Conservation (phyloP, 768 basidiomycete genomes). For the Lactarius akahatsu region DNA sequence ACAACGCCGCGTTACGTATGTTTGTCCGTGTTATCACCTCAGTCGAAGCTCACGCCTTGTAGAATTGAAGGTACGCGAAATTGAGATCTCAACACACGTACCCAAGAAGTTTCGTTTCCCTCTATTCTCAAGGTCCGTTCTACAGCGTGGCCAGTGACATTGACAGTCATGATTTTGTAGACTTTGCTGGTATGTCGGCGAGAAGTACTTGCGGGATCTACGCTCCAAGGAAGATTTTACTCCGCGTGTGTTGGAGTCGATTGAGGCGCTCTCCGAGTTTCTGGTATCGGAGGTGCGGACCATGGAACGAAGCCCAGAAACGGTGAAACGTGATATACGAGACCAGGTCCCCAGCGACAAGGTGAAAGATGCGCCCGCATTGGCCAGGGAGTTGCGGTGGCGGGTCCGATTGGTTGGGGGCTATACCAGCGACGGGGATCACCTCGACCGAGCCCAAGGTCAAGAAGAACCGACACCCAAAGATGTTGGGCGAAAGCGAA, state of each 20-base stretch:
- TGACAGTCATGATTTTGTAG: conserved; percentile 39
- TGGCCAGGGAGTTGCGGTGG: conserved; percentile 87
- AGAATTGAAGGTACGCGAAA: conserved; percentile 88
- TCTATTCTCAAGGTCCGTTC: conserved; percentile 32
- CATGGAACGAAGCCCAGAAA: conserved; percentile 69
- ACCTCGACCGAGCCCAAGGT: conserved; percentile 34
- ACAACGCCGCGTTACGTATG: conserved; percentile 83
- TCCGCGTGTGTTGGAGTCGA: conserved; percentile 64
- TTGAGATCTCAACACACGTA: conserved; percentile 90
- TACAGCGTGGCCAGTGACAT: not conserved
- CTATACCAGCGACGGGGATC: conserved; percentile 66
- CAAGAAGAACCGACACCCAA: conserved; percentile 36
- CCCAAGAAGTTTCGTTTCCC: conserved; percentile 56
- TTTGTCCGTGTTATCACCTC: not conserved
- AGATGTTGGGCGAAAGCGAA: conserved; percentile 35
- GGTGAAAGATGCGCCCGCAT: conserved; percentile 75
- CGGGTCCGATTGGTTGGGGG: conserved; percentile 63
- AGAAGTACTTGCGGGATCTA: conserved; percentile 74
- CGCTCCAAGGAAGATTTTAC: conserved; percentile 54
- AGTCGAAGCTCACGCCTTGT: conserved; percentile 23
- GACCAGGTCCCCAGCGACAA: conserved; percentile 81
- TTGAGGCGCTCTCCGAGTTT: conserved; percentile 71
- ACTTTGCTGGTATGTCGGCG: conserved; percentile 88
- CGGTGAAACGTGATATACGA: conserved; percentile 70
- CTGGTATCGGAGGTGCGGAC: conserved; percentile 73